Percentiles rank a stretch among this genome's conserved stretches.
Conservation (phyloP, 495 filamentous ascomycete genomes). For the Tuber aestivum region DNA sequence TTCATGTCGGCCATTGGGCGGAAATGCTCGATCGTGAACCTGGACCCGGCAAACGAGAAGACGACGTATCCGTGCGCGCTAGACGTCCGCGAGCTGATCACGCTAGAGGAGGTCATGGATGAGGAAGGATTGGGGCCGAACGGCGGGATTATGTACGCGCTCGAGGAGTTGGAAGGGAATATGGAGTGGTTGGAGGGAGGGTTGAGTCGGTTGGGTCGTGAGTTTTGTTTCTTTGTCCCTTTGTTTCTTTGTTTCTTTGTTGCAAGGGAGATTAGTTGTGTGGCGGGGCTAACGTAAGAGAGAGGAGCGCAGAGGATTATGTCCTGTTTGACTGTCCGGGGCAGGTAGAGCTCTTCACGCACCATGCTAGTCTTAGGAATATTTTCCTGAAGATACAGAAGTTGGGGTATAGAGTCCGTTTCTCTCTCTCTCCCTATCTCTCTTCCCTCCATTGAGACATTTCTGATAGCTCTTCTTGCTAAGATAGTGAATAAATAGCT, state of each 20-base stretch:
- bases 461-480: slow-evolving; percentile 5
- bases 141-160: slow-evolving; percentile 82
- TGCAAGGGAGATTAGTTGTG: slow-evolving; percentile 6
- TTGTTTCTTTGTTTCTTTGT: slow-evolving; percentile 7
- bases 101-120: slow-evolving; percentile 90
- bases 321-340: slow-evolving; percentile 93
- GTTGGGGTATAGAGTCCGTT: slow-evolving; percentile 75
- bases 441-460: neutral
- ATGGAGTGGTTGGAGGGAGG: slow-evolving; percentile 82
- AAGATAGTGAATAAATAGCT: slow-evolving; percentile 52
- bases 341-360: slow-evolving; percentile 93
- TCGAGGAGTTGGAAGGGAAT: slow-evolving; percentile 91
- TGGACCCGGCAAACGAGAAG: slow-evolving; percentile 92
- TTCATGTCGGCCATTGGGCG: slow-evolving; percentile 91
- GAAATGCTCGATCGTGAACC: slow-evolving; percentile 89
- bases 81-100: slow-evolving; percentile 83
- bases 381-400: slow-evolving; percentile 87
- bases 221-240: slow-evolving; percentile 14
- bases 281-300: neutral
- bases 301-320: slow-evolving; percentile 64
- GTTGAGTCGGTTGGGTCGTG: slow-evolving; percentile 62
- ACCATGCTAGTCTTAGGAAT: slow-evolving; percentile 81
- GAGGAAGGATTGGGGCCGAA: slow-evolving; percentile 88
- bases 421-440: slow-evolving; percentile 23
- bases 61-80: slow-evolving; percentile 75